Conservation (phyloP, 176 grass and related monocot species). For the Aegilops umbellulata region DNA sequence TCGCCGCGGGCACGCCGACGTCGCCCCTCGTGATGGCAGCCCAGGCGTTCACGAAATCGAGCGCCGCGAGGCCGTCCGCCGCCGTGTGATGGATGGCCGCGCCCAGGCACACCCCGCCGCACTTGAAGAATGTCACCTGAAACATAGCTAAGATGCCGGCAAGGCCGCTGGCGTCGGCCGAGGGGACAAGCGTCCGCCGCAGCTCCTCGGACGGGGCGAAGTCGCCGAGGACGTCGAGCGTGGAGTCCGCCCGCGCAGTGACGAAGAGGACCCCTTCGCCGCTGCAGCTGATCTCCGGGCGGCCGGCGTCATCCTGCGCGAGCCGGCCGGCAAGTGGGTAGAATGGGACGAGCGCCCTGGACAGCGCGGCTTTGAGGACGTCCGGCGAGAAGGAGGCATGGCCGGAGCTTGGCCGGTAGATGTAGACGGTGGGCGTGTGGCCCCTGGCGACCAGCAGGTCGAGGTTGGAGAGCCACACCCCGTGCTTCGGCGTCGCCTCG, state of each 20-base stretch:
- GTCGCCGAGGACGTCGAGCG: slow-evolving; percentile 24
- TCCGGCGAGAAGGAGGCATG: slow-evolving; percentile 33
- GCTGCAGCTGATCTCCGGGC: slow-evolving; percentile 62
- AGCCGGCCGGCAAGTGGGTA: slow-evolving; percentile 69
- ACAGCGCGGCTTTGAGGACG: slow-evolving; percentile 32
- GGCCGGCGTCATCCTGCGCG: slow-evolving; percentile 15
- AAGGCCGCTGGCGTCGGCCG: neutral
- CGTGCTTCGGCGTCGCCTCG: slow-evolving; percentile 15
- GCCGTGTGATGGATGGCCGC: slow-evolving; percentile 48
- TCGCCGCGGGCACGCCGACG: neutral
- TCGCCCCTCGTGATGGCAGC: slow-evolving; percentile 31
- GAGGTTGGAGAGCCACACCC: slow-evolving; percentile 61
- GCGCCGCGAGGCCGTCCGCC: slow-evolving; percentile 34
- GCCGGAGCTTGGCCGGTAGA: slow-evolving; percentile 36
- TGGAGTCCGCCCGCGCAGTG: slow-evolving; percentile 21
- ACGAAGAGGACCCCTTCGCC: slow-evolving; percentile 52
- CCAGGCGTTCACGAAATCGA: slow-evolving; percentile 59
- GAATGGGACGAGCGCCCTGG: slow-evolving; percentile 60
- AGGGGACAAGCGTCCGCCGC: slow-evolving; percentile 43
- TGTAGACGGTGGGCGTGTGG: slow-evolving; percentile 61
- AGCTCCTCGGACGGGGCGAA: slow-evolving; percentile 42
- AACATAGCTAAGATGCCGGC: slow-evolving; percentile 41
- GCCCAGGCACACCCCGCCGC: slow-evolving; percentile 52
- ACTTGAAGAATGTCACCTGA: slow-evolving; percentile 65
- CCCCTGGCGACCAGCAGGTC: slow-evolving; percentile 38